Evolutionary conservation across 2,329 filamentous ascomycete genomes (phyloP).

Genomic region (Colletotrichum sidae): DNA sequence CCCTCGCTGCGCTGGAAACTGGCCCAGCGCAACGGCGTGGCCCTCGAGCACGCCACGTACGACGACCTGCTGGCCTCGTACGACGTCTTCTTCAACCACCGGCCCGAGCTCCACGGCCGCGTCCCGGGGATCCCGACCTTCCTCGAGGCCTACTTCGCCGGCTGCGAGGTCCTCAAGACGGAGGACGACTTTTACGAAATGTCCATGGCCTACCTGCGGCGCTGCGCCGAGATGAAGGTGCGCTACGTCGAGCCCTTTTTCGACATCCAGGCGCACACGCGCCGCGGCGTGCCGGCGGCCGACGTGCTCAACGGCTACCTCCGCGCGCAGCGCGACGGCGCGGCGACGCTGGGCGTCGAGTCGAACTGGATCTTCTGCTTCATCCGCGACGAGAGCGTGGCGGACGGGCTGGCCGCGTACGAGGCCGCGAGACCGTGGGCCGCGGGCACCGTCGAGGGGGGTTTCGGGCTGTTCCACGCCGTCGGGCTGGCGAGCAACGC

Average conservation of each 20-base stretch:
- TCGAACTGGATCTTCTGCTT: constrained; percentile 57
- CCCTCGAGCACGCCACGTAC: constrained; percentile 72
- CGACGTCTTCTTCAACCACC: constrained; percentile 51
- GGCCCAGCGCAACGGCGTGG: constrained; percentile 71
- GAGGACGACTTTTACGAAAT: constrained; percentile 78
- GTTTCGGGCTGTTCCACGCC: constrained; percentile 55
- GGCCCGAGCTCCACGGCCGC: constrained; percentile 51
- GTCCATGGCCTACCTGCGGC: constrained; percentile 77
- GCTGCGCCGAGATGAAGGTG: constrained; percentile 73
- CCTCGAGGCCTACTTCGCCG: constrained; percentile 82
- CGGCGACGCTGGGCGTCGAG: constrained; percentile 42
- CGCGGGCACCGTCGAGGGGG: constrained; percentile 38
- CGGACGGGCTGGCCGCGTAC: constrained; percentile 53
- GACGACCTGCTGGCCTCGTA: constrained; percentile 73
- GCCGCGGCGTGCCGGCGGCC: constrained; percentile 70
- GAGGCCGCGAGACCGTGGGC: constrained; percentile 53
- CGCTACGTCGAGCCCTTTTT: constrained; percentile 86
- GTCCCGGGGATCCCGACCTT: constrained; percentile 57
- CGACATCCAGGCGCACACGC: constrained; percentile 80
- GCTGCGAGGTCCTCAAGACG: constrained; percentile 75
- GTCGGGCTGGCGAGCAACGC: constrained; percentile 61
- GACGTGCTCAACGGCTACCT: constrained; percentile 71
- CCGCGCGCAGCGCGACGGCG: constrained; percentile 46
- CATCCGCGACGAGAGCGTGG: constrained; percentile 52
- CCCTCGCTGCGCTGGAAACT: constrained; percentile 77